phyloP scores from a whole-genome alignment of 805 yeast species.

The Barnettozyma siamensis region DNA sequence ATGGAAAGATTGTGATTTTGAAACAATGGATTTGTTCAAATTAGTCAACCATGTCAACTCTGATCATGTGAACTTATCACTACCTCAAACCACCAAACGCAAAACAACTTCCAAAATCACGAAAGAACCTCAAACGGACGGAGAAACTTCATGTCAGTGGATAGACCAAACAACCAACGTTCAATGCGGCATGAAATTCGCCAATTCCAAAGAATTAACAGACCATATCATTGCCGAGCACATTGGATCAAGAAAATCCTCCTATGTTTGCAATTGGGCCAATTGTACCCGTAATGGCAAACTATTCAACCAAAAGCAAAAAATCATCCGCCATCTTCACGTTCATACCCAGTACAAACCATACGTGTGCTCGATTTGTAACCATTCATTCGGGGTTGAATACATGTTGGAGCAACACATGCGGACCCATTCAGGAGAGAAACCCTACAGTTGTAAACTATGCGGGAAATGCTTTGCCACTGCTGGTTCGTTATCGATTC shows the following conservation, averaged over 20 bases:
- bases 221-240: constrained; percentile 65
- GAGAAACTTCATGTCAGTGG: constrained; percentile 23
- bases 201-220: constrained; percentile 55
- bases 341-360: constrained; percentile 87
- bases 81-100: background rate
- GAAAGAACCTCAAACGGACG: background rate
- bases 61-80: constrained; percentile 27
- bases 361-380: constrained; percentile 63
- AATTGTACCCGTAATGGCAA: constrained; percentile 62
- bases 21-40: constrained; percentile 44
- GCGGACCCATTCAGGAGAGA: constrained; percentile 85
- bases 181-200: constrained; percentile 46
- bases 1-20: constrained; percentile 69
- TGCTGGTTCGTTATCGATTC: constrained; percentile 76
- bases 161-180: constrained; percentile 5
- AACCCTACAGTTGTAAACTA: constrained; percentile 66
- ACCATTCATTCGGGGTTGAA: constrained; percentile 68
- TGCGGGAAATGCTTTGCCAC: constrained; percentile 83
- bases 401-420: constrained; percentile 74
- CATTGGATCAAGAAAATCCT: constrained; percentile 65
- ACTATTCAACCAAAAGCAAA: constrained; percentile 77
- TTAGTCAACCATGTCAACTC: constrained; percentile 56
- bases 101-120: background rate
- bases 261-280: constrained; percentile 71
- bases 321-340: constrained; percentile 78